Base-by-base conservation (phyloP, 1,139 yeast species). In the Candida sp. region DNA sequence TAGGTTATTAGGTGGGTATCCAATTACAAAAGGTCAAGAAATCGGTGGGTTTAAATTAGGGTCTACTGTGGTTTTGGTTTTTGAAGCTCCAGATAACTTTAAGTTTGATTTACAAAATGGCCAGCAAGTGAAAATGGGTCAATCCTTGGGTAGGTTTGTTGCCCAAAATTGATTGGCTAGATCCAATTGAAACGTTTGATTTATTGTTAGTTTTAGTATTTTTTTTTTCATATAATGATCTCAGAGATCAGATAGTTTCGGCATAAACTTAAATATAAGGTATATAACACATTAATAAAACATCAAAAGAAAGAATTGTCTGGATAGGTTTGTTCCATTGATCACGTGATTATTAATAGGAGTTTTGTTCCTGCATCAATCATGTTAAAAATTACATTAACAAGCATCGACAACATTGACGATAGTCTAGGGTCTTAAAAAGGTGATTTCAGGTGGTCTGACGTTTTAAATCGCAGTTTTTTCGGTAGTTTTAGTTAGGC, bases 31-130 rank as follows among this genome's bases (percentile, higher is more conserved):
- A 64, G 99, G 99, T 35, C 89, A 89, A 59, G 97, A 95, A 65
- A 87, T 95, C 76, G 99, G 99, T 38, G 99, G 99, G 0, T 95
- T 95, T 66, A 88, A 87, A 70, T 74, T 95, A 43, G 99, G 99
- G 0, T 85, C 96, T 33, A 95, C 99, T 0, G 95, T 95, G 25
- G 99, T 95, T 15, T 74, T 95, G 49, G 95, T 95, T 29, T 95
- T 95, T 67, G 99, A 95, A 65, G 99, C 98, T 1, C 99, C 99
- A 33, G 75, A 74, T 44, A 71, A 71, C 50, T 95, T 91, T 65
- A 67, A 79, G 58, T 95, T 91, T 59, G 67, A 77, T 38, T 77
- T 91, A 43, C 70, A 77, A 44, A 75, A 78, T 12, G 96, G 96
- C 21, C 85, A 89, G 52, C 78, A 75, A 52, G 93, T 95, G 37